Base-by-base conservation (phyloP, 31 red algal genomes). In the Bonnemaisonia californica region DNA sequence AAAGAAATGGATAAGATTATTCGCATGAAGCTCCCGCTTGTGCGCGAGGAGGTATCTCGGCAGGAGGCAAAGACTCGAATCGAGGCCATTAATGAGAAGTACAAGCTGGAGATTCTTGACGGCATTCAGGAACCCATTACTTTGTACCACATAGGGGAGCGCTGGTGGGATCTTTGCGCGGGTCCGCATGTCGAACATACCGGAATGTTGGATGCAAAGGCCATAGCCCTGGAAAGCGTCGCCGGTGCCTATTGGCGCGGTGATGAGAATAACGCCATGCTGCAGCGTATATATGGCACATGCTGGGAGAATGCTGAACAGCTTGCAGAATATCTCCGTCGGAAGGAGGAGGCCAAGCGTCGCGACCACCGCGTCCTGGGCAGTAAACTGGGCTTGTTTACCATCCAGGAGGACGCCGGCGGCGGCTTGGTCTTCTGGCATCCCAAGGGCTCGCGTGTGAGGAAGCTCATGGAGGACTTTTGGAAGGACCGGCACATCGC, bases 171-270 rank as follows among this genome's bases (percentile, higher is more conserved):
- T 76, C 73, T 99, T 36, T 99, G 98, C 63, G 94, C 94, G 23
- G 98, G 98, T 32, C 98, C 98, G 26, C 98, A 99, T 68, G 98
- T 99, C 33, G 91, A 92, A 54, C 81, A 85, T 71, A 99, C 98
- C 12, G 91, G 94, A 35, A 77, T 90, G 48, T 83, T 99, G 62
- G 67, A 94, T 62, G 45, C 81, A 2, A 87, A 94, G 71, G 86
- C 94, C 8, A 82, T 99, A 30, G 75, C 77, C 27, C 71, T 99
- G 41, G 91, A 96, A 67, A 82, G 79, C 7, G 89, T 99, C 47
- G 98, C 98, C 5, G 98, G 98, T 38, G 98, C 98, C 3, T 99
- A 99, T 77, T 99, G 98, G 98, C 75, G 98, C 32, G 98, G 98
- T 28, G 98, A 99, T 84, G 98, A 99, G 84, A 89, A 91, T 5